Percentiles rank a stretch among this genome's conserved stretches.
Evolutionary conservation across 768 basidiomycete species (phyloP).

Genomic region (Xerocomellus amylosporus): DNA sequence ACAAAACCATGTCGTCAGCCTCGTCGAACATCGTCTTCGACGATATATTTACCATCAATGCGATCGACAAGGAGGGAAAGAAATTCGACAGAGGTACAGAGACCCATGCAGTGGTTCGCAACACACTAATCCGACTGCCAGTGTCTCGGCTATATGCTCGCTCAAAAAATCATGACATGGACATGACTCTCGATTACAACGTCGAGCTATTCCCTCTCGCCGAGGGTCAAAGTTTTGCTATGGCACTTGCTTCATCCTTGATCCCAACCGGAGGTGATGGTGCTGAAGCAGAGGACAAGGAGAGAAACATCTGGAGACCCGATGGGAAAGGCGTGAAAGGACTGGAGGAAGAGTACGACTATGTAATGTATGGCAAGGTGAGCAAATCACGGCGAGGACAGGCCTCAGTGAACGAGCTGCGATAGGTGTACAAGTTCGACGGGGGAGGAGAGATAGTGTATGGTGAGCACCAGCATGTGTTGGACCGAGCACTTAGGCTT

Average conservation of each 20-base stretch:
- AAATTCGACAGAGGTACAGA: conserved; percentile 91
- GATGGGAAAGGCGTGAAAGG: conserved; percentile 78
- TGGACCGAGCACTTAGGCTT: background rate
- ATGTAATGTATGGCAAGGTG: conserved; percentile 99
- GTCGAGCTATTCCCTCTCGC: conserved; percentile 81
- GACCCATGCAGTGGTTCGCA: background rate
- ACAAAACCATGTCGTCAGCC: conserved; percentile 45
- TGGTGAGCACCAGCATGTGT: background rate
- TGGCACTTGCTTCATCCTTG: conserved; percentile 84
- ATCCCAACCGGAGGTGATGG: conserved; percentile 54
- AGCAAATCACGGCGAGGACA: background rate
- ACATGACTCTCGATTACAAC: conserved; percentile 92
- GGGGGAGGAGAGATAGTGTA: conserved; percentile 85
- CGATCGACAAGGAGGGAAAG: conserved; percentile 88
- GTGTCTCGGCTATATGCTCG: conserved; percentile 90
- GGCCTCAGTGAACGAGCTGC: conserved; percentile 9
- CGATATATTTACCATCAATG: conserved; percentile 86
- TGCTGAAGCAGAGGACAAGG: conserved; percentile 62
- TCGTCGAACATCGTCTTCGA: conserved; percentile 85
- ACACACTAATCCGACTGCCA: conserved; percentile 32
- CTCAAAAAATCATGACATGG: conserved; percentile 91
- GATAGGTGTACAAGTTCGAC: conserved; percentile 95
- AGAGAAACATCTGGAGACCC: conserved; percentile 79
- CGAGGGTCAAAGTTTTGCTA: conserved; percentile 67
- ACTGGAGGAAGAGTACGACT: conserved; percentile 94